A percentile compares a stretch with the other conserved stretches of the same genome.
Conservation (phyloP, 1,284 basidiomycete species). For the Salmacisia buchloeana region DNA sequence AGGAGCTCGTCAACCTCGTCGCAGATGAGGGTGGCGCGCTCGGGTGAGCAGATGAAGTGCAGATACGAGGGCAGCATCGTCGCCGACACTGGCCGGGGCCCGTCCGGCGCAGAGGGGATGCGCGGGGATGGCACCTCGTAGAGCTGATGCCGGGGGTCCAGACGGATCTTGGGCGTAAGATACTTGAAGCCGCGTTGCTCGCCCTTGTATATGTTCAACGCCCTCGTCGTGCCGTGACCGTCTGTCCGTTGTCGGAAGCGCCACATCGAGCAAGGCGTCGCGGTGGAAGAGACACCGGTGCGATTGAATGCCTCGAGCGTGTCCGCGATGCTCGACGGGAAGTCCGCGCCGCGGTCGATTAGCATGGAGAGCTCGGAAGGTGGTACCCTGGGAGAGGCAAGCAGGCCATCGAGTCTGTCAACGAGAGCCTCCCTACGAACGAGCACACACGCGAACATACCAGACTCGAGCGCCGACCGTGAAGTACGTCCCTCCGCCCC, state of each 20-base stretch:
- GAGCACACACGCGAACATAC: slow-evolving; percentile 51
- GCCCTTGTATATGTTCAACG: slow-evolving; percentile 71
- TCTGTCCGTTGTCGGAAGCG: slow-evolving; percentile 61
- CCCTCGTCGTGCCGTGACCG: slow-evolving; percentile 62
- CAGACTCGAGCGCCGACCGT: slow-evolving; percentile 73
- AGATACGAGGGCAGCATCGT: slow-evolving; percentile 59
- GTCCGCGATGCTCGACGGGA: slow-evolving; percentile 61
- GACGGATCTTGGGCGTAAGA: slow-evolving; percentile 65
- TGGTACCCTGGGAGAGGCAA: slow-evolving; percentile 59
- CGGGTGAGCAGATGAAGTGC: slow-evolving; percentile 80
- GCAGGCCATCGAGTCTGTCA: slow-evolving; percentile 25
- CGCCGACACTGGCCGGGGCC: slow-evolving; percentile 5
- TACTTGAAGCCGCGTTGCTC: slow-evolving; percentile 72
- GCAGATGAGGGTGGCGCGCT: slow-evolving; percentile 65
- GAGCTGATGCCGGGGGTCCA: slow-evolving; percentile 66
- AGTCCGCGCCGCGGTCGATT: slow-evolving; percentile 75
- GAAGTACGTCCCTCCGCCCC: slow-evolving; percentile 70
- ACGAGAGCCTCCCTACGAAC: neutral
- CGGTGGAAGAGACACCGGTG: slow-evolving; percentile 47
- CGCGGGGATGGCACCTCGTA: too few species aligned
- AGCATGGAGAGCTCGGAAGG: slow-evolving; percentile 68
- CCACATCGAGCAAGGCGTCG: slow-evolving; percentile 59
- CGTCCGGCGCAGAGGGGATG: slow-evolving; percentile 59
- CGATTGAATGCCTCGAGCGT: slow-evolving; percentile 63
- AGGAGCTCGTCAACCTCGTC: slow-evolving; percentile 59